phyloP scores from a whole-genome alignment of 1,284 basidiomycete species.

The Sanghuangporus weigelae region DNA sequence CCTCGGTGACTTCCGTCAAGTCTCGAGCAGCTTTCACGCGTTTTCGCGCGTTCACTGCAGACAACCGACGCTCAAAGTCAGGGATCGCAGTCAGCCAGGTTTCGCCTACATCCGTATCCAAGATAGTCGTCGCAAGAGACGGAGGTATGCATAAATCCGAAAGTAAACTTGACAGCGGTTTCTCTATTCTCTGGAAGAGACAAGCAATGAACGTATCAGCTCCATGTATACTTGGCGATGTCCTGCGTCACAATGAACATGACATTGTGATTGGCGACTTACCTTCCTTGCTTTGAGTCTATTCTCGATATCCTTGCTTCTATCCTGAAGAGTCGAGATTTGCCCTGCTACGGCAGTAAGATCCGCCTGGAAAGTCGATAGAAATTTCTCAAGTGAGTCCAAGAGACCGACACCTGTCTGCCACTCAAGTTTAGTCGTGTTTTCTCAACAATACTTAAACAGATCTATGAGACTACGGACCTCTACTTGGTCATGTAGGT shows the following conservation, averaged over 20 bases:
- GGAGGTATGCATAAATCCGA: slow-evolving; percentile 83
- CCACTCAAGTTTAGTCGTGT: slow-evolving; percentile 13
- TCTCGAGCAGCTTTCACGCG: slow-evolving; percentile 85
- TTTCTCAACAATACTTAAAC: neutral
- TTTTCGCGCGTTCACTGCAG: slow-evolving; percentile 60
- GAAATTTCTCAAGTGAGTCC: slow-evolving; percentile 82
- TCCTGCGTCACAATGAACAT: neutral
- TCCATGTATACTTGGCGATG: neutral
- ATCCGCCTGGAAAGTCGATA: slow-evolving; percentile 94
- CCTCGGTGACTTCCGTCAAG: slow-evolving; percentile 78
- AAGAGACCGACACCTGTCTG: slow-evolving; percentile 76
- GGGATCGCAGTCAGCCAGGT: slow-evolving; percentile 78
- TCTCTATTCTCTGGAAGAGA: slow-evolving; percentile 72
- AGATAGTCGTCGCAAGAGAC: slow-evolving; percentile 67
- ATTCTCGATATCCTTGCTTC: slow-evolving; percentile 86
- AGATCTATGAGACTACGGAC: slow-evolving; percentile 27
- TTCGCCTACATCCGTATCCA: slow-evolving; percentile 81
- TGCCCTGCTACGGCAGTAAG: slow-evolving; percentile 91
- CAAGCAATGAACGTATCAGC: neutral
- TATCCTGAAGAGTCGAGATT: slow-evolving; percentile 87
- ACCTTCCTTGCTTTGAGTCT: slow-evolving; percentile 82
- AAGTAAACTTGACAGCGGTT: slow-evolving; percentile 77
- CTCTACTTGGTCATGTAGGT: slow-evolving; percentile 79
- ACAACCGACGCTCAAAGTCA: slow-evolving; percentile 76
- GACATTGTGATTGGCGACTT: slow-evolving; percentile 23